Evolutionary conservation across 495 filamentous ascomycete species (phyloP).

Genomic region (Penicillium coprophilum): DNA sequence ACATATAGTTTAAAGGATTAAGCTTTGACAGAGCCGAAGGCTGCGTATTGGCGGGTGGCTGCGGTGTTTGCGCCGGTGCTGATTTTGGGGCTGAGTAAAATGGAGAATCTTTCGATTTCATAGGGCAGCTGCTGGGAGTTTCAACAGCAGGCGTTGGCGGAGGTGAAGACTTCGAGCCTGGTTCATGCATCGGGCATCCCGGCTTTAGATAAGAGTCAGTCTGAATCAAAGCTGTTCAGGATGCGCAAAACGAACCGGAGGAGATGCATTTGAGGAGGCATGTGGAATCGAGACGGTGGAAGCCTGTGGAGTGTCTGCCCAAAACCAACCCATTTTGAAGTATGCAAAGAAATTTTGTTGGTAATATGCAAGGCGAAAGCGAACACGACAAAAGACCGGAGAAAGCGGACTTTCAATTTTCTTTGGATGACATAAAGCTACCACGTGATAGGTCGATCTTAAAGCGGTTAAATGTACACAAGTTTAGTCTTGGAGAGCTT

Average conservation of each 20-base stretch:
- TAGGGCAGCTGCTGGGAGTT: slow-evolving; percentile 53
- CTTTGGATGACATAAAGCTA: slow-evolving; percentile 14
- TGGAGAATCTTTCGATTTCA: slow-evolving; percentile 46
- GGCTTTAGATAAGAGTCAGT: slow-evolving; percentile 58
- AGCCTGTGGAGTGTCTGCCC: slow-evolving; percentile 68
- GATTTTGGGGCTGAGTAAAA: slow-evolving; percentile 39
- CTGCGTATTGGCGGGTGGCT: slow-evolving; percentile 27
- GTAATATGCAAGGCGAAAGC: slow-evolving; percentile 5
- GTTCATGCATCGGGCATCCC: slow-evolving; percentile 87
- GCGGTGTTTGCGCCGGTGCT: slow-evolving; percentile 18
- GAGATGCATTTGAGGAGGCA: slow-evolving; percentile 41
- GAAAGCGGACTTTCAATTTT: slow-evolving; percentile 11
- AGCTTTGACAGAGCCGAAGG: slow-evolving; percentile 64
- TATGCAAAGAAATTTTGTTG: not conserved
- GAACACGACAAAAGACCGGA: slow-evolving; percentile 27
- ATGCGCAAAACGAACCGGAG: slow-evolving; percentile 62
- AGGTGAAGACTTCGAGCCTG: slow-evolving; percentile 44
- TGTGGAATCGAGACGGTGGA: slow-evolving; percentile 46
- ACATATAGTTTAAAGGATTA: slow-evolving; percentile 98
- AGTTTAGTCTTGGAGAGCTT: not conserved
- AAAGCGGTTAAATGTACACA: slow-evolving; percentile 3
- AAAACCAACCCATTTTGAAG: slow-evolving; percentile 91
- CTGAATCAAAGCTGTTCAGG: not conserved
- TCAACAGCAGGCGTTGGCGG: slow-evolving; percentile 42
- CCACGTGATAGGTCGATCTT: slow-evolving; percentile 10